These are phyloP conservation scores for Klebsormidium nitens DNA, from an alignment of 139 green algal genomes.

Conservation along the genomic window DNA sequence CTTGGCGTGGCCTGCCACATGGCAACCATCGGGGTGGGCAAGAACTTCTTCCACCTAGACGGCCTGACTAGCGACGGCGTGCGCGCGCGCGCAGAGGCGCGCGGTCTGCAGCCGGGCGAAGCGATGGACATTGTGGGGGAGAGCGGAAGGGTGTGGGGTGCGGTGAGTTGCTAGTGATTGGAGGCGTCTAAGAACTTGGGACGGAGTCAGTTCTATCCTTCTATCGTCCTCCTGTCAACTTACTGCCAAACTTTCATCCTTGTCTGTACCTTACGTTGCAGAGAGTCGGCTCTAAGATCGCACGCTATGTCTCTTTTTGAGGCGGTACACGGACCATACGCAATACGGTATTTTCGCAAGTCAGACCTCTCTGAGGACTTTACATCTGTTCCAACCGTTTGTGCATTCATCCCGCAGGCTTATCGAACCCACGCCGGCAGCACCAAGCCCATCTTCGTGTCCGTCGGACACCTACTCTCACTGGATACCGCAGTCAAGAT, in stretches of 20 bases:
- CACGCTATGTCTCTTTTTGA: not conserved
- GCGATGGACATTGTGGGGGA: constrained; percentile 1
- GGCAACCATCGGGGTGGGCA: constrained; percentile 41
- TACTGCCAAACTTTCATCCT: not conserved
- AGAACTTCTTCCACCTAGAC: constrained; percentile 33
- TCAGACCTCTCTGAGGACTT: not conserved
- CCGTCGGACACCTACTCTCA: constrained; percentile 13
- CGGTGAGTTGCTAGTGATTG: constrained; percentile 8
- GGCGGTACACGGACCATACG: not conserved
- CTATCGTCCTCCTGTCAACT: not conserved
- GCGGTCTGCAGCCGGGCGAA: not conserved
- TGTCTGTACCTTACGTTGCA: not conserved
- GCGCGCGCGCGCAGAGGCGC: not conserved
- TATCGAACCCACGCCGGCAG: constrained; percentile 4
- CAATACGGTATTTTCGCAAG: not conserved
- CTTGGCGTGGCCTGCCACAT: constrained; percentile 32
- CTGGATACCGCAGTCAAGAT: constrained; percentile 19
- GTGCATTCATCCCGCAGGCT: not conserved
- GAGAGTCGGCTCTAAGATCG: not conserved
- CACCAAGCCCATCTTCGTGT: constrained; percentile 33
- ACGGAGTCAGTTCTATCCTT: too few relatives aligned
- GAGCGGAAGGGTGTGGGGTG: constrained; percentile 23
- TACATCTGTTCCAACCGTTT: not conserved
- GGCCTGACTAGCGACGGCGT: constrained; percentile 25
- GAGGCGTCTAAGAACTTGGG: too few relatives aligned